Percentiles rank a stretch among this genome's conserved stretches.
Evolutionary conservation across 2,329 filamentous ascomycete genomes (phyloP).

Genomic region (Colletotrichum sp.): DNA sequence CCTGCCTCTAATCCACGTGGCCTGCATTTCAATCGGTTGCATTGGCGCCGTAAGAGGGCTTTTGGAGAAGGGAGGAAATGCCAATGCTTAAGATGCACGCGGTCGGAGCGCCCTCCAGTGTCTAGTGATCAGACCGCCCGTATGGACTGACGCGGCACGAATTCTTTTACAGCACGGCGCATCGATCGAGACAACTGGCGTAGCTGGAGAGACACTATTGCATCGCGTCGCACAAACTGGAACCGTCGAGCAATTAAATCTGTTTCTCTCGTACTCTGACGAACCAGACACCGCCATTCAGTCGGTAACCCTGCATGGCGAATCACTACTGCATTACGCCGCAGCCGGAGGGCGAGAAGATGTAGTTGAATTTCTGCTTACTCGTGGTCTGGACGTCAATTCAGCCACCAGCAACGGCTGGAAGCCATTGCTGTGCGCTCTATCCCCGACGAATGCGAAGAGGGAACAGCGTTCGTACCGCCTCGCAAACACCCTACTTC

Average conservation of each 20-base stretch:
- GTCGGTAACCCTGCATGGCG: not conserved
- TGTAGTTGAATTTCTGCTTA: not conserved
- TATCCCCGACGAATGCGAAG: slow-evolving; percentile 7
- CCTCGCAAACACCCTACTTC: not conserved
- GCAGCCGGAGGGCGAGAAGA: slow-evolving; percentile 7
- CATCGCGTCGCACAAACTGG: not conserved
- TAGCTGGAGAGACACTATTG: not conserved
- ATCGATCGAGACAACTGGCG: not conserved
- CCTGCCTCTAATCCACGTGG: not conserved
- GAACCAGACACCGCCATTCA: not conserved
- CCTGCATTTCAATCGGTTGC: not conserved
- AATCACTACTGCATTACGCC: slow-evolving; percentile 13
- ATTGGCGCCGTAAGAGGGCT: slow-evolving; percentile 5
- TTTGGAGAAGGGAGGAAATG: slow-evolving; percentile 5
- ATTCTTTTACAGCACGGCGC: not conserved
- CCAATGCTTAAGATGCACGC: not conserved
- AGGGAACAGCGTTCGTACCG: not conserved
- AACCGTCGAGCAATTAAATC: not conserved
- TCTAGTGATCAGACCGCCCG: not conserved
- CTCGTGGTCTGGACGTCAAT: not conserved
- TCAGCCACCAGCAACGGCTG: not conserved
- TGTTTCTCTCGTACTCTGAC: not conserved
- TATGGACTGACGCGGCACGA: not conserved
- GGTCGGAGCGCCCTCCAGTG: not conserved
- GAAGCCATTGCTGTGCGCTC: slow-evolving; percentile 16